Conservation (phyloP, 1,284 basidiomycete species). For the Coriolopsis trogii region DNA sequence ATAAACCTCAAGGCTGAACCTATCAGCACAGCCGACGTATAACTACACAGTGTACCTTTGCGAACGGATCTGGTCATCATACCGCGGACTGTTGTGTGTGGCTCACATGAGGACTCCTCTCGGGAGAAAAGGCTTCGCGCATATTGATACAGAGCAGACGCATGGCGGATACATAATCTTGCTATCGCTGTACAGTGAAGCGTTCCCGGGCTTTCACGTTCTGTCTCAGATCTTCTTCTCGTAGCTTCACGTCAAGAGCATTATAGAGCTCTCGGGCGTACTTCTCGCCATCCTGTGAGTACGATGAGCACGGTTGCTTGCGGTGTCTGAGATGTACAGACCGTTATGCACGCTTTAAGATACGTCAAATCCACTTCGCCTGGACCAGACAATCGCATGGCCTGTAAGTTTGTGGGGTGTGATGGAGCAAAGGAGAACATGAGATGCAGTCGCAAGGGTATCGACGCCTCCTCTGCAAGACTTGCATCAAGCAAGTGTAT, state of each 20-base stretch:
- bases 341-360: conserved; percentile 55
- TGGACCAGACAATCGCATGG: conserved; percentile 62
- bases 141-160: no score
- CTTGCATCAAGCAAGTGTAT: conserved; percentile 73
- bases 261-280: conserved; percentile 39
- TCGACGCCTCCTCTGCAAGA: conserved; percentile 62
- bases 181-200: no score
- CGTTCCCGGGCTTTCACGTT: conserved; percentile 42
- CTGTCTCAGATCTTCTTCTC: conserved; percentile 38
- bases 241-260: conserved; percentile 39
- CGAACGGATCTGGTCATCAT: no score
- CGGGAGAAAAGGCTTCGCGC: no score
- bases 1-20: not conserved
- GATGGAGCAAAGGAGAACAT: conserved; percentile 59
- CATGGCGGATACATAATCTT: no score
- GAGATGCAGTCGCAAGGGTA: conserved; percentile 55
- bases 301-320: not conserved
- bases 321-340: conserved; percentile 31
- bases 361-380: conserved; percentile 52
- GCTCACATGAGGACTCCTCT: no score
- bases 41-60: not conserved
- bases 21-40: not conserved
- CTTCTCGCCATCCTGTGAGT: conserved; percentile 37
- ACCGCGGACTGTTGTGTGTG: no score
- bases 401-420: conserved; percentile 48